A percentile compares a stretch with the other conserved stretches of the same genome.
Conservation (phyloP, 495 filamentous ascomycete genomes). For the Polyplosphaeria fusca region DNA sequence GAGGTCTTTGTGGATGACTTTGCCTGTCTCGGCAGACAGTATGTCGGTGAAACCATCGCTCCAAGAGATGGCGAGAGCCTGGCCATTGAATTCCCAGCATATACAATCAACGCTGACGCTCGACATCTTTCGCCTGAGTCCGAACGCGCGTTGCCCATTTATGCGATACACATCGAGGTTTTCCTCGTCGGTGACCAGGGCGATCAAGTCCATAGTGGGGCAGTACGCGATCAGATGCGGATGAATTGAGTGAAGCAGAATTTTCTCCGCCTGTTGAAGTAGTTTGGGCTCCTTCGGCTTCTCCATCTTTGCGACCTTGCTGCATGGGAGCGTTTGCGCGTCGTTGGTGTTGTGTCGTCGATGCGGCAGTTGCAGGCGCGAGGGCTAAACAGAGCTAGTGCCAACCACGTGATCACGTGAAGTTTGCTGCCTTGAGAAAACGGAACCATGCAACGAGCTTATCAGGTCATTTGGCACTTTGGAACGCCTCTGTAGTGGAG, state of each 20-base stretch:
- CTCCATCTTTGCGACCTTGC: slow-evolving; percentile 17
- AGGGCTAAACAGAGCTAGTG: slow-evolving; percentile 2
- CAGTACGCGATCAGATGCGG: slow-evolving; percentile 64
- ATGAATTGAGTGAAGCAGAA: slow-evolving; percentile 54
- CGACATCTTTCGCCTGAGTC: slow-evolving; percentile 51
- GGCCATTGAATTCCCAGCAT: slow-evolving; percentile 78
- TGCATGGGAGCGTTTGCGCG: neutral
- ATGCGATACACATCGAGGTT: slow-evolving; percentile 63
- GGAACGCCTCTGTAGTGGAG: too few relatives aligned
- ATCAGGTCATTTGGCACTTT: too few relatives aligned
- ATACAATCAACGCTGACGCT: slow-evolving; percentile 51
- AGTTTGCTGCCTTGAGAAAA: too few relatives aligned
- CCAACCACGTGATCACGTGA: slow-evolving; percentile 8
- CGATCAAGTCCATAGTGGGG: slow-evolving; percentile 77
- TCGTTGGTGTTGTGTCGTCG: neutral
- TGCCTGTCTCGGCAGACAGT: slow-evolving; percentile 71
- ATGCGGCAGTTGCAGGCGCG: slow-evolving; percentile 9
- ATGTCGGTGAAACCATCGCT: slow-evolving; percentile 67
- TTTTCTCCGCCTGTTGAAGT: slow-evolving; percentile 51
- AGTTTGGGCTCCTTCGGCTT: slow-evolving; percentile 9
- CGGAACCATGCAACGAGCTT: slow-evolving; percentile 15
- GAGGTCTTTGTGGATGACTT: slow-evolving; percentile 58
- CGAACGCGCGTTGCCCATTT: slow-evolving; percentile 68
- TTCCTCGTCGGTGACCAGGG: slow-evolving; percentile 63
- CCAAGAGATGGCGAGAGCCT: slow-evolving; percentile 74